These are phyloP conservation scores for Trichosporon sp. DNA, from an alignment of 1,284 basidiomycete genomes.

Conservation along the genomic window DNA sequence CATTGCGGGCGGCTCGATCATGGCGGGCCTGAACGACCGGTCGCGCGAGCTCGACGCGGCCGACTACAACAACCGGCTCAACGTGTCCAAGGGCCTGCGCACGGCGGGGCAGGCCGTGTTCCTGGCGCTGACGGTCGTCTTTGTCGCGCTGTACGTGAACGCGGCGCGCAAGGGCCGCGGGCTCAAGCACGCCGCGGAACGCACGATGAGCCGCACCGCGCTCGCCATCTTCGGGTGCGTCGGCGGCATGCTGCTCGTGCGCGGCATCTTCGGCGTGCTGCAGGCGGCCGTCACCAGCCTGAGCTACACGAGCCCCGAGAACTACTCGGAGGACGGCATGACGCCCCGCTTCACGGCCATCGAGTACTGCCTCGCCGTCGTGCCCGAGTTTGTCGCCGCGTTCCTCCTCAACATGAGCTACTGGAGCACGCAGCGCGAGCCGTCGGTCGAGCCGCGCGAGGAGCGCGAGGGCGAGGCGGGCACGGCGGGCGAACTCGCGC, in stretches of 20 bases:
- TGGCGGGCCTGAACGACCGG: conserved; percentile 6
- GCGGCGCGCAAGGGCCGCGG: conserved; percentile 5
- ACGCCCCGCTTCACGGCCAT: conserved; percentile 16
- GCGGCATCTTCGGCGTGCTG: conserved; percentile 33
- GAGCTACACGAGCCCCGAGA: conserved; percentile 20
- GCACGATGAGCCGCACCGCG: not conserved
- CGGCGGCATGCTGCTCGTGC: conserved; percentile 22
- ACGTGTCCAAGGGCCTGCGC: conserved; percentile 21
- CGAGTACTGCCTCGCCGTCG: conserved; percentile 19
- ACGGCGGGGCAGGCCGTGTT: conserved; percentile 32
- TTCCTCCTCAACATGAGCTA: conserved; percentile 10
- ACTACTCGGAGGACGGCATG: conserved; percentile 19
- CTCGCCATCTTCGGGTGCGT: conserved; percentile 19
- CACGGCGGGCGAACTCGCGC: not conserved
- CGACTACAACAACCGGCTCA: not conserved
- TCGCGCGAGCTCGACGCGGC: not conserved
- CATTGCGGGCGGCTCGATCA: conserved; percentile 30
- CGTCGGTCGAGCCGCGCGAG: not conserved
- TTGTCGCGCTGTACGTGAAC: conserved; percentile 18
- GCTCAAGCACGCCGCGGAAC: not conserved
- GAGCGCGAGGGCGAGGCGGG: not conserved
- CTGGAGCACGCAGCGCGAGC: conserved; percentile 5
- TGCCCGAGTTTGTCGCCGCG: conserved; percentile 20
- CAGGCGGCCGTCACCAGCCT: conserved; percentile 17
- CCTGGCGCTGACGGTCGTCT: conserved; percentile 28